Evolutionary conservation across 2,329 filamentous ascomycete genomes (phyloP), one percentile per base, ranked within the genome.

Genomic region (Pseudogymnoascus sp.): DNA sequence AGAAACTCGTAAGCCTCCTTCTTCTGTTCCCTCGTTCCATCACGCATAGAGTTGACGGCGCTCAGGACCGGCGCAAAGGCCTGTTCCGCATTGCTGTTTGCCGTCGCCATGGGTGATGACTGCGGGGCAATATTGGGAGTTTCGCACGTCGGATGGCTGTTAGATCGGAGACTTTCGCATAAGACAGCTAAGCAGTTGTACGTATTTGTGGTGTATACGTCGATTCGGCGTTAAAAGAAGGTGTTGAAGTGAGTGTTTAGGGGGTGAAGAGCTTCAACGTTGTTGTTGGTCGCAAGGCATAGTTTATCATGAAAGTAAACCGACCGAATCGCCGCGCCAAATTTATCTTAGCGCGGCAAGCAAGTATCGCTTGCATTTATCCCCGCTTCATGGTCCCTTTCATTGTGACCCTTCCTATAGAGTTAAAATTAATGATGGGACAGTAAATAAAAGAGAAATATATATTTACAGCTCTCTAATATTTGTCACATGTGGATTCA

Each of bases 1-100:
- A 99, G 81, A 74, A 88, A 99, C 73, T 93, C 86, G 73, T 97
- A 92, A 63, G 91, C 92, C 75, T 92, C 88, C 74, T 88, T 87
- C 80, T 97, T 97, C 72, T 89, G 85, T 67, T 88, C 83, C 71
- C 88, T 84, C 72, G 93, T 86, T 67, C 86, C 88, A 76, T 88
- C 89, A 73, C 92, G 87, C 92, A 99, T 96, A 65, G 92, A 94
- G 72, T 87, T 84, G 76, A 97, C 87, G 65, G 93, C 94, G 68
- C 88, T 86, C 69, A 97, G 81, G 68, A 99, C 90, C 71, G 90
- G 89, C 76, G 86, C 84, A 77, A 94, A 95, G 75, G 84, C 83
- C 77, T 88, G 85, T 74, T 85, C 82, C 66, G 80, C 77, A 73
- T 81, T 85, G 69, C 80, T 79, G 74, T 86, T 86, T 71, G 79